Conservation (phyloP, 2,329 filamentous ascomycete genomes). For the Truncatella angustata region DNA sequence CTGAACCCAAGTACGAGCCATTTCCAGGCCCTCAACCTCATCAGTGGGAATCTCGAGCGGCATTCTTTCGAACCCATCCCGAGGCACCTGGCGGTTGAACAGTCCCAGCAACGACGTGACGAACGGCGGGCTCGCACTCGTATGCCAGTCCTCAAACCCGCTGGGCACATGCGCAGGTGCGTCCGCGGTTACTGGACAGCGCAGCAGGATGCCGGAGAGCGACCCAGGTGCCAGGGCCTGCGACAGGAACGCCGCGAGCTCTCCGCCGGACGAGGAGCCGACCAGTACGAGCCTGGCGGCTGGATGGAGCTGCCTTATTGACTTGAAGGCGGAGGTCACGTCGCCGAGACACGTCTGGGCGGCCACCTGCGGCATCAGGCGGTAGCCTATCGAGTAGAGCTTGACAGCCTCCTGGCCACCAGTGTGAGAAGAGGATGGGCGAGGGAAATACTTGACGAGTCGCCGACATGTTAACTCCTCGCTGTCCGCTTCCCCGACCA, state of each 20-base stretch:
- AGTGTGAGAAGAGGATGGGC: not conserved
- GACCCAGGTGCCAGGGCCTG: conserved; percentile 26
- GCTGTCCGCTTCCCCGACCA: conserved; percentile 46
- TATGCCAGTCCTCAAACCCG: conserved; percentile 34
- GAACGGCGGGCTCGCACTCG: conserved; percentile 37
- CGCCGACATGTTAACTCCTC: conserved; percentile 47
- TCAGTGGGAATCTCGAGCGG: conserved; percentile 36
- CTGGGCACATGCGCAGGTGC: conserved; percentile 38
- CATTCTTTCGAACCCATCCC: conserved; percentile 38
- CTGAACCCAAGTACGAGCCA: conserved; percentile 47
- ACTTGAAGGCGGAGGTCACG: conserved; percentile 34
- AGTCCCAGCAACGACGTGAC: conserved; percentile 31
- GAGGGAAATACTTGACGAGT: conserved; percentile 32
- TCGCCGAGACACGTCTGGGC: conserved; percentile 41
- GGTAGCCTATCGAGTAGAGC: conserved; percentile 46
- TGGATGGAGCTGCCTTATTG: conserved; percentile 17
- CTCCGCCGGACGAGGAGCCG: conserved; percentile 47
- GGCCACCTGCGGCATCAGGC: conserved; percentile 39
- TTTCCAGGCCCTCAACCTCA: conserved; percentile 22
- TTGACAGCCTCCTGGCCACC: conserved; percentile 14
- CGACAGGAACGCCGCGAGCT: conserved; percentile 44
- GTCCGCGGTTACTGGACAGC: conserved; percentile 48
- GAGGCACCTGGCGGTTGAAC: conserved; percentile 32
- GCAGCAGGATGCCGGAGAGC: conserved; percentile 41
- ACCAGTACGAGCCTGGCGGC: conserved; percentile 30